Conservation (phyloP, 2,329 filamentous ascomycete species). For the Microsporum ferrugineum region DNA sequence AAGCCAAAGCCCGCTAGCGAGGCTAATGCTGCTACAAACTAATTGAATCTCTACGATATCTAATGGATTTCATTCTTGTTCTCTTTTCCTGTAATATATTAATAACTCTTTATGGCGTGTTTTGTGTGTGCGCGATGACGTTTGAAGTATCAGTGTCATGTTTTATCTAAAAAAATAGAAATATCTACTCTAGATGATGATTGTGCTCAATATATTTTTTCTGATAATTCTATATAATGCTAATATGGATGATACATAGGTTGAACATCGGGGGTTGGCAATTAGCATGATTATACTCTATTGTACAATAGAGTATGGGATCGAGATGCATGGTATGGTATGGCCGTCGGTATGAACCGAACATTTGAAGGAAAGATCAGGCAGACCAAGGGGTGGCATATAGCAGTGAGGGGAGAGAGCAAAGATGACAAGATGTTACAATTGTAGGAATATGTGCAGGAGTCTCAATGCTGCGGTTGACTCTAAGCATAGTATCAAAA, state of each 20-base stretch:
- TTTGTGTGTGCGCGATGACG: background rate
- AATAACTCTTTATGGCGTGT: background rate
- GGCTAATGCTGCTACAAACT: conserved; percentile 36
- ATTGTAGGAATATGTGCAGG: conserved; percentile 3
- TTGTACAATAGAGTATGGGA: too few species aligned
- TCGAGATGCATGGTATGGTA: too few species aligned
- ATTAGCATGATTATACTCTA: too few species aligned
- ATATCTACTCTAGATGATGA: background rate
- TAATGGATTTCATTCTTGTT: conserved; percentile 8
- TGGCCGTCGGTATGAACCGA: background rate
- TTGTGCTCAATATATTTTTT: background rate
- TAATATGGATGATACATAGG: too few species aligned
- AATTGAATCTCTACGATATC: conserved; percentile 14
- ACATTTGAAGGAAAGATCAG: background rate
- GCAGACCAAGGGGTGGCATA: background rate
- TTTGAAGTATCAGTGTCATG: background rate
- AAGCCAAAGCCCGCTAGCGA: conserved; percentile 39
- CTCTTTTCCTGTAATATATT: conserved; percentile 11
- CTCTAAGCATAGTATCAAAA: background rate
- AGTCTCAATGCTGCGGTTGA: background rate
- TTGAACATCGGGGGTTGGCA: too few species aligned
- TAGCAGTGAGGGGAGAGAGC: background rate
- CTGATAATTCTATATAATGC: too few species aligned
- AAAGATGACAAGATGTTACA: background rate
- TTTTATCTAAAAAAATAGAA: background rate